Evolutionary conservation across 2,329 filamentous ascomycete species (phyloP).

Genomic region (Alternaria hordeiaustralica): DNA sequence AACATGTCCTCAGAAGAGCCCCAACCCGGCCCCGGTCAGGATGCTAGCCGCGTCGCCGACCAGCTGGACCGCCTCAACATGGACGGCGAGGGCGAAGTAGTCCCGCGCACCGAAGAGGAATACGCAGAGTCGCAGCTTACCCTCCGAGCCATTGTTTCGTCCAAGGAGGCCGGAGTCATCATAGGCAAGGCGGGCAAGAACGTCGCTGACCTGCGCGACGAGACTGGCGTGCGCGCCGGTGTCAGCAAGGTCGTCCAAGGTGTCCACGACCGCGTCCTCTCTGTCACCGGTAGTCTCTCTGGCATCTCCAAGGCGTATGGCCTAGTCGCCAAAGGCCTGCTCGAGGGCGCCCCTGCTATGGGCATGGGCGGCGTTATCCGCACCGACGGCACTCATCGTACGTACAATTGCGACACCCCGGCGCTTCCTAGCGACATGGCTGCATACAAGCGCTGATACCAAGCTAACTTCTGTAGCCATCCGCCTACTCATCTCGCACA

Average conservation of each 20-base stretch:
- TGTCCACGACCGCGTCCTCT: slow-evolving; percentile 95
- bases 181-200: slow-evolving; percentile 99
- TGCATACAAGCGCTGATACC: background rate
- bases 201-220: slow-evolving; percentile 93
- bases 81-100: slow-evolving; percentile 66
- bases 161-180: slow-evolving; percentile 98
- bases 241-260: slow-evolving; percentile 99
- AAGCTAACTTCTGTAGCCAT: slow-evolving; percentile 68
- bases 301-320: slow-evolving; percentile 91
- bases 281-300: slow-evolving; percentile 88
- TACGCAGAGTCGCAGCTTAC: slow-evolving; percentile 93
- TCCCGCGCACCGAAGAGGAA: slow-evolving; percentile 94
- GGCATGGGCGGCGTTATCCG: slow-evolving; percentile 89
- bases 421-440: background rate
- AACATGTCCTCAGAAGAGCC: slow-evolving; percentile 53
- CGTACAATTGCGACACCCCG: slow-evolving; percentile 48
- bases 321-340: slow-evolving; percentile 86
- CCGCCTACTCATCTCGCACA: slow-evolving; percentile 97
- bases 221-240: slow-evolving; percentile 96
- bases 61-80: slow-evolving; percentile 52
- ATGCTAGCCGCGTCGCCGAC: slow-evolving; percentile 49
- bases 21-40: slow-evolving; percentile 40
- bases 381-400: slow-evolving; percentile 93
- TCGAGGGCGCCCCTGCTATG: slow-evolving; percentile 92
- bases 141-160: slow-evolving; percentile 95